Conservation (phyloP, 495 filamentous ascomycete species). For the Antarctomyces pellizariae region DNA sequence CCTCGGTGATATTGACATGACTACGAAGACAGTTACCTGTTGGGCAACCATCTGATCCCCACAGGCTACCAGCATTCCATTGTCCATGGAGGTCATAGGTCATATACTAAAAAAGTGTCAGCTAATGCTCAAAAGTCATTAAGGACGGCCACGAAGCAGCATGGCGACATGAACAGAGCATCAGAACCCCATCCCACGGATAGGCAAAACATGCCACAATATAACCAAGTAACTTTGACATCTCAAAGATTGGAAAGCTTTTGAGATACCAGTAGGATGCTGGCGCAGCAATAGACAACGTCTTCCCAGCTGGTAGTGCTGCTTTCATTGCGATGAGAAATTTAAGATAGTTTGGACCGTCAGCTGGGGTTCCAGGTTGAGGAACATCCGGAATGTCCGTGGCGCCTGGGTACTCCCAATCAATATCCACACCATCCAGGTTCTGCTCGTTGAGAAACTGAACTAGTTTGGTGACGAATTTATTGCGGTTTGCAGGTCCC, state of each 20-base stretch:
- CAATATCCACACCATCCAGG: conserved; percentile 13
- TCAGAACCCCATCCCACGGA: too few relatives aligned
- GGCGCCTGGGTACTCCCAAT: not conserved
- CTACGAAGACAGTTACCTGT: conserved; percentile 13
- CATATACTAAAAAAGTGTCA: too few relatives aligned
- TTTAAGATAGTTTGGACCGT: not conserved
- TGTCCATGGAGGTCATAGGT: conserved; percentile 17
- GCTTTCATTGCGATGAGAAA: not conserved
- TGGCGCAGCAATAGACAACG: conserved; percentile 5
- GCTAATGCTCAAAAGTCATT: too few relatives aligned
- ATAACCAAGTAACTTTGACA: conserved; percentile 12
- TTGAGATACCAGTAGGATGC: conserved; percentile 18
- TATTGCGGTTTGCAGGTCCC: conserved; percentile 14
- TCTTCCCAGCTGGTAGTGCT: not conserved
- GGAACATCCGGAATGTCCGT: not conserved
- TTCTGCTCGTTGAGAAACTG: conserved; percentile 10
- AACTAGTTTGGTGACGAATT: conserved; percentile 14
- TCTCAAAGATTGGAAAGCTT: conserved; percentile 12
- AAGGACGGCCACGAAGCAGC: too few relatives aligned
- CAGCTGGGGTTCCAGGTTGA: not conserved
- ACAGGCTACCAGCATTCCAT: conserved; percentile 4
- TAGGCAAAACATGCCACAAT: conserved; percentile 14
- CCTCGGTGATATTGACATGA: conserved; percentile 21
- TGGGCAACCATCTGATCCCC: conserved; percentile 7
- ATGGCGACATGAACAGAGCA: too few relatives aligned